These are phyloP conservation scores for Perilla frutescens DNA, from an alignment of 257 asterid genomes.

Conservation along the genomic window DNA sequence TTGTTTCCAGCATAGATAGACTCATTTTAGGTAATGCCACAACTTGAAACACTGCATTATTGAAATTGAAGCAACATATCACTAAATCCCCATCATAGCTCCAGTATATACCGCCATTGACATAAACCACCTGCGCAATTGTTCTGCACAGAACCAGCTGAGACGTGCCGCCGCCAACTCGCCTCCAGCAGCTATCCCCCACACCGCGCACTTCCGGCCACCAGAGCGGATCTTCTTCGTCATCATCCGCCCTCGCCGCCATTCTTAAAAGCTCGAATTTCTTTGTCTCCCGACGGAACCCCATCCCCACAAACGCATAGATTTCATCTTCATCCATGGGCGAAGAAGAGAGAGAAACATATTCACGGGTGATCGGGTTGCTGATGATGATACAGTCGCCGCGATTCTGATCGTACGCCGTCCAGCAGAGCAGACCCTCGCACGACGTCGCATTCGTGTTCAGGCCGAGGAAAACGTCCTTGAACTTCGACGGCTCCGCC, in stretches of 20 bases:
- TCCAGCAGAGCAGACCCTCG: conserved; percentile 27
- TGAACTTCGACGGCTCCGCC: conserved; percentile 20
- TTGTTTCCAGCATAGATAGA: conserved; percentile 6
- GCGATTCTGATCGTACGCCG: conserved; percentile 16
- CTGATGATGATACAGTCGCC: conserved; percentile 18
- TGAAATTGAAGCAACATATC: not conserved
- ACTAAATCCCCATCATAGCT: conserved; percentile 7
- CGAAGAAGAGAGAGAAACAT: conserved; percentile 16
- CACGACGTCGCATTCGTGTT: conserved; percentile 26
- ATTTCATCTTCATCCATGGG: conserved; percentile 16
- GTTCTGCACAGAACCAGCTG: conserved; percentile 5
- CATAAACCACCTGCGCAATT: conserved; percentile 21
- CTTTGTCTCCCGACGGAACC: not conserved
- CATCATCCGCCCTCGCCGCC: conserved; percentile 15
- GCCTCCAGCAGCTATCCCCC: conserved; percentile 14
- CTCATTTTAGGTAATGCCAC: conserved; percentile 22
- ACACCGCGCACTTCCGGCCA: conserved; percentile 17
- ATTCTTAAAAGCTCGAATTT: conserved; percentile 12
- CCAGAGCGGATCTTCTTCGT: conserved; percentile 3
- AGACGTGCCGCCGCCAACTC: conserved; percentile 20
- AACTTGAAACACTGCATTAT: not conserved
- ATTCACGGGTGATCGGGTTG: conserved; percentile 26
- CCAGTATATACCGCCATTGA: conserved; percentile 9
- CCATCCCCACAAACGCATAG: conserved; percentile 6
- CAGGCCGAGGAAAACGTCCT: conserved; percentile 19